Conservation (phyloP, 768 basidiomycete genomes). For the Kwoniella pini region DNA sequence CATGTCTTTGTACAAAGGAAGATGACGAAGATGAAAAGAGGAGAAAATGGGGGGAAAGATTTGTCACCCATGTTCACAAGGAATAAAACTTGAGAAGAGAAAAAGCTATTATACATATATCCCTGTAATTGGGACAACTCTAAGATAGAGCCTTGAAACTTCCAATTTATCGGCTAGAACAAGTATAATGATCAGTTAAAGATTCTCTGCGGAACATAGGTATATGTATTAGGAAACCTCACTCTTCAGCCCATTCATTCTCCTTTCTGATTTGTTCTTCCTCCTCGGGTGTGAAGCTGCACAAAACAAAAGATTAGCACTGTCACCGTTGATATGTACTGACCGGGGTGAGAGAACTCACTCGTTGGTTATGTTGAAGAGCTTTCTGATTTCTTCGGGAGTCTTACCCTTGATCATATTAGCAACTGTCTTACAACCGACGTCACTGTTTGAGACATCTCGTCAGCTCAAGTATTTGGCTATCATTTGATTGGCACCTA, state of each 20-base stretch:
- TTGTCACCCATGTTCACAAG: too few species aligned
- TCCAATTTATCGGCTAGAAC: conserved; percentile 13
- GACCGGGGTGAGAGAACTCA: conserved; percentile 19
- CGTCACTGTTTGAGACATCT: conserved; percentile 30
- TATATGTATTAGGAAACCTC: conserved; percentile 5
- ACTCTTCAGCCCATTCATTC: conserved; percentile 65
- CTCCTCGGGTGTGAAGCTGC: conserved; percentile 98
- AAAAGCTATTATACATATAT: not conserved
- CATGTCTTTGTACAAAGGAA: too few species aligned
- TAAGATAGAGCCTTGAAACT: too few species aligned
- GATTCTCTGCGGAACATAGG: too few species aligned
- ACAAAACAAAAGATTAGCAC: conserved; percentile 54
- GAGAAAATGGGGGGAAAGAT: too few species aligned
- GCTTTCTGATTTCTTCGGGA: conserved; percentile 96
- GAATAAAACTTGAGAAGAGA: too few species aligned
- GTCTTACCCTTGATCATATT: conserved; percentile 99
- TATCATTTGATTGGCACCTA: conserved; percentile 56
- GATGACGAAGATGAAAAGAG: too few species aligned
- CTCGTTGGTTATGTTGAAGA: conserved; percentile 83
- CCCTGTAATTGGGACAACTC: too few species aligned
- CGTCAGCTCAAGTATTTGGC: not conserved
- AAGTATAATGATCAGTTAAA: not conserved
- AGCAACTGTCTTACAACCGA: conserved; percentile 59
- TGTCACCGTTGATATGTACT: not conserved
- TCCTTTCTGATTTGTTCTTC: conserved; percentile 99